Evolutionary conservation across 495 filamentous ascomycete genomes (phyloP).

Genomic region (Aspergillus hancockii): DNA sequence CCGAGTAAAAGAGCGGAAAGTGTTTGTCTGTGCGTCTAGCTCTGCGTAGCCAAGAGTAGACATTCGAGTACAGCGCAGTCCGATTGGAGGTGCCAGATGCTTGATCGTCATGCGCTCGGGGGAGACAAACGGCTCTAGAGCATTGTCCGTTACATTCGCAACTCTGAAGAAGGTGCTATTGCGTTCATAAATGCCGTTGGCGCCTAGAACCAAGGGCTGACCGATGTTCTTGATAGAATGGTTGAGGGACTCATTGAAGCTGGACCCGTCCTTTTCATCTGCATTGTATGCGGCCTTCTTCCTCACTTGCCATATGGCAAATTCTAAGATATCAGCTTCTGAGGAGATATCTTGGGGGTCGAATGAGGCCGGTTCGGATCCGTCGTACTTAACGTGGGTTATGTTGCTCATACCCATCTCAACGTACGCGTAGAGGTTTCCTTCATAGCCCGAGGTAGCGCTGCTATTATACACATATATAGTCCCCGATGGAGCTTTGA

Average conservation of each 20-base stretch:
- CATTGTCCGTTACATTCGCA: background rate
- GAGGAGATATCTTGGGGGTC: background rate
- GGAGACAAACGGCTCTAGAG: background rate
- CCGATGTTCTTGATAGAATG: background rate
- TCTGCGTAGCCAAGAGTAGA: background rate
- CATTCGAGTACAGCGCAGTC: background rate
- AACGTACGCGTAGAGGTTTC: background rate
- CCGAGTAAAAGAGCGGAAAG: background rate
- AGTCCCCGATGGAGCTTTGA: background rate
- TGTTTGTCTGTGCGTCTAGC: background rate
- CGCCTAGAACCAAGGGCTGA: background rate
- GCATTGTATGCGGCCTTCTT: background rate
- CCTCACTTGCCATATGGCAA: background rate
- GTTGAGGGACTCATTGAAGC: background rate
- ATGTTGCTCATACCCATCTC: background rate
- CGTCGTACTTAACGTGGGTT: background rate
- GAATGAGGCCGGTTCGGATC: background rate
- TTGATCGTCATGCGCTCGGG: background rate
- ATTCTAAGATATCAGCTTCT: background rate
- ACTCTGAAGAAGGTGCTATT: background rate
- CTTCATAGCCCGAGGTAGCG: background rate
- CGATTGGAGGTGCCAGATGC: background rate
- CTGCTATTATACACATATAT: background rate
- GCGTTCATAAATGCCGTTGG: background rate
- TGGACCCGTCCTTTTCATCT: background rate